A percentile compares a stretch with the other conserved stretches of the same genome.
These are phyloP conservation scores for Dissophora globulifera DNA, from an alignment of 192 early-diverging fungal species.

Conservation along the genomic window DNA sequence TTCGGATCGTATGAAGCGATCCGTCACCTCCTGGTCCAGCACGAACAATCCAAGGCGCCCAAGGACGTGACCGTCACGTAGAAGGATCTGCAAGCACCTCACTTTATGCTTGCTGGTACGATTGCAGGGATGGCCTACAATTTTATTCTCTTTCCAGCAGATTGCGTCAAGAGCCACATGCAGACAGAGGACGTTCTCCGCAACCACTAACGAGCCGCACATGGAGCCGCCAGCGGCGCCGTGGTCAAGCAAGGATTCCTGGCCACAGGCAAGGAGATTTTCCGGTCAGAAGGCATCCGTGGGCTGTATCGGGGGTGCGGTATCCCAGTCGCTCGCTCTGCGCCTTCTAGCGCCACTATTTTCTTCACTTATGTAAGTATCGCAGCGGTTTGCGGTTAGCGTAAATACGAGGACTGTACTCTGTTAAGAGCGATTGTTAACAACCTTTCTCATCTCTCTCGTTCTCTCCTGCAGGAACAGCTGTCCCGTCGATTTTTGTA, in stretches of 20 bases:
- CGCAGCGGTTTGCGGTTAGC: background rate
- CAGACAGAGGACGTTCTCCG: constrained; percentile 83
- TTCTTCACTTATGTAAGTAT: constrained; percentile 89
- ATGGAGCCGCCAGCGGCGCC: background rate
- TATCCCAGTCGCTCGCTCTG: constrained; percentile 88
- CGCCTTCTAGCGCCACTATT: constrained; percentile 95
- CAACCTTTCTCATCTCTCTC: background rate
- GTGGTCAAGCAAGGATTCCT: constrained; percentile 60
- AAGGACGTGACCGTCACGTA: constrained; percentile 60
- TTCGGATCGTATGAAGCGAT: constrained; percentile 94
- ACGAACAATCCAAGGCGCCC: constrained; percentile 15
- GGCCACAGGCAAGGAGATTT: constrained; percentile 75
- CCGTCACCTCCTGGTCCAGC: constrained; percentile 50
- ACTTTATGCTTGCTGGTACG: constrained; percentile 90
- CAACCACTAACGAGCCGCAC: constrained; percentile 10
- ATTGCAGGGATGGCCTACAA: constrained; percentile 93
- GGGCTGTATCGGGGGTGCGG: constrained; percentile 95
- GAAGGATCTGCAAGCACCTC: constrained; percentile 72
- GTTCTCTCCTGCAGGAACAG: constrained; percentile 21
- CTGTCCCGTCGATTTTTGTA: constrained; percentile 41
- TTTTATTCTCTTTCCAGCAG: constrained; percentile 88
- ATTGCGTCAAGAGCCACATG: constrained; percentile 93
- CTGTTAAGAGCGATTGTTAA: background rate
- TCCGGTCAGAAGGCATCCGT: constrained; percentile 76
- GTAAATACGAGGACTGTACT: no score